A percentile compares a stretch with the other conserved stretches of the same genome.
Conservation (phyloP, 345 rosid species). For the Heritiera littoralis region DNA sequence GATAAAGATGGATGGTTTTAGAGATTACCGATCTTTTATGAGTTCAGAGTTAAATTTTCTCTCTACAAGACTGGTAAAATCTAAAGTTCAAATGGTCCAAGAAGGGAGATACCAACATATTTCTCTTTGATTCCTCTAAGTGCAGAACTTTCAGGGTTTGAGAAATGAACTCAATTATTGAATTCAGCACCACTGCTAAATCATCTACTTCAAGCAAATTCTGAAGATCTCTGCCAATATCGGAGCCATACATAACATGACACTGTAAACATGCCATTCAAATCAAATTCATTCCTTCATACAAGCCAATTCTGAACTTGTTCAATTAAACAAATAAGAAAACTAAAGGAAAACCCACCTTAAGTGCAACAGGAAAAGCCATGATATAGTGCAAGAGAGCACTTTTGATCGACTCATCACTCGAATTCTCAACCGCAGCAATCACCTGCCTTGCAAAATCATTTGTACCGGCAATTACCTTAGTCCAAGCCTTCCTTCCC, state of each 20-base stretch:
- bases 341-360: slow-evolving; percentile 44
- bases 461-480: slow-evolving; percentile 62
- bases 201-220: slow-evolving; percentile 71
- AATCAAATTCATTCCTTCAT: slow-evolving; percentile 5
- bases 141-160: slow-evolving; percentile 62
- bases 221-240: slow-evolving; percentile 60
- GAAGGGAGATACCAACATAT: slow-evolving; percentile 30
- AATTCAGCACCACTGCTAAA: slow-evolving; percentile 59
- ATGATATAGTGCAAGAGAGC: slow-evolving; percentile 65
- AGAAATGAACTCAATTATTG: slow-evolving; percentile 74
- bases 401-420: slow-evolving; percentile 47
- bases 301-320: too few relatives aligned
- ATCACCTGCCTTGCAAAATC: slow-evolving; percentile 73
- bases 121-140: slow-evolving; percentile 58
- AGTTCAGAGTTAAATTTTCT: not conserved
- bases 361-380: slow-evolving; percentile 87
- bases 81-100: not conserved
- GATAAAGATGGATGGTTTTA: not conserved
- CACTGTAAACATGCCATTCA: slow-evolving; percentile 52
- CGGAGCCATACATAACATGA: slow-evolving; percentile 76
- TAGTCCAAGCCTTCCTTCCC: slow-evolving; percentile 84
- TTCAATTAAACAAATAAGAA: not conserved
- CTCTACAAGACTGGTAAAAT: not conserved
- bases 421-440: slow-evolving; percentile 43
- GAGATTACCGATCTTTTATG: not conserved